phyloP scores from a whole-genome alignment of 2,329 filamentous ascomycete species.

The Atkinsonella texensis region DNA sequence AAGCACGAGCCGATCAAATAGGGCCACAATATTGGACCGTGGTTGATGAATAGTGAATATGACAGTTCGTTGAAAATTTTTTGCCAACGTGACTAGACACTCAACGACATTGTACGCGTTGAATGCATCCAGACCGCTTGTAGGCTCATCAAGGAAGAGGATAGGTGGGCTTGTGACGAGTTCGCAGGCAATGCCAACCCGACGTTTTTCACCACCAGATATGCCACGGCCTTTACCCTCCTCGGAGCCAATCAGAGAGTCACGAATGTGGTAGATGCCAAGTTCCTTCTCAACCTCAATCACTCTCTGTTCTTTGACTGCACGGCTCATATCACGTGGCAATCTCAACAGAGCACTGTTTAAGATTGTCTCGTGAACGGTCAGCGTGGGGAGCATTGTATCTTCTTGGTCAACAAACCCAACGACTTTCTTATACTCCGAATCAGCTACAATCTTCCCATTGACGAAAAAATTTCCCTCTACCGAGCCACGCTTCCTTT shows the following conservation, averaged over 20 bases:
- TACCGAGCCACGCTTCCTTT: constrained; percentile 81
- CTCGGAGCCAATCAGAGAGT: constrained; percentile 92
- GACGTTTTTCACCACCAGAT: constrained; percentile 90
- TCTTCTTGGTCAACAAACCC: constrained; percentile 98
- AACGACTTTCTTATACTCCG: constrained; percentile 81
- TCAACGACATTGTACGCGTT: constrained; percentile 98
- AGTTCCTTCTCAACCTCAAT: constrained; percentile 92
- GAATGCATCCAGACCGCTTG: constrained; percentile 88
- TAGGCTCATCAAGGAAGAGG: constrained; percentile 92
- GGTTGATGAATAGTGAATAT: constrained; percentile 98
- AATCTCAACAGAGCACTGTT: constrained; percentile 85
- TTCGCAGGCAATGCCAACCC: constrained; percentile 95
- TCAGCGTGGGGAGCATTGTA: constrained; percentile 88
- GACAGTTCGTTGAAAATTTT: constrained; percentile 92
- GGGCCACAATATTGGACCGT: constrained; percentile 91
- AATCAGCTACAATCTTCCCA: constrained; percentile 74
- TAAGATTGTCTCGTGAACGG: constrained; percentile 94
- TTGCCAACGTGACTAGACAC: constrained; percentile 85
- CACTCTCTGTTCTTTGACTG: constrained; percentile 82
- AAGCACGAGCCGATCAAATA: constrained; percentile 90
- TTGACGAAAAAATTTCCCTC: constrained; percentile 84
- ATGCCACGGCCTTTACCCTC: constrained; percentile 91
- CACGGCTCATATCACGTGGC: constrained; percentile 79
- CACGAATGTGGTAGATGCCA: constrained; percentile 85
- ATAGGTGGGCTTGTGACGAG: constrained; percentile 96